These are phyloP conservation scores for Pneumocystis sp. DNA, from an alignment of 1,139 yeast species.

Conservation along the genomic window DNA sequence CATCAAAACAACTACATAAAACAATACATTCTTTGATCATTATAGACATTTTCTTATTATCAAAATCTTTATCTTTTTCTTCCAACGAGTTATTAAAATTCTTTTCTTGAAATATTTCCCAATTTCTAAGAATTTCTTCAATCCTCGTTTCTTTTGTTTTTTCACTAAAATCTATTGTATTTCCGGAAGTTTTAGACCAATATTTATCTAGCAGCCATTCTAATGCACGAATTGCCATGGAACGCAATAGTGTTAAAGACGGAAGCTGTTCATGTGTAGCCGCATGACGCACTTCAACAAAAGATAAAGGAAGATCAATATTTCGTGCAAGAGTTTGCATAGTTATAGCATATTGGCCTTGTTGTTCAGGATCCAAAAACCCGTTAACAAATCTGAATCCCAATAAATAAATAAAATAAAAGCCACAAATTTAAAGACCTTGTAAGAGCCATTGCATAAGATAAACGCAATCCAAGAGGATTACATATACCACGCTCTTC, in stretches of 20 bases:
- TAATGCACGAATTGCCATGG: constrained; percentile 45
- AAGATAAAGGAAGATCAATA: constrained; percentile 57
- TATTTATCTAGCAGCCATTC: constrained; percentile 62
- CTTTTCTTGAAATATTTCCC: neutral
- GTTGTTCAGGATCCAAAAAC: constrained; percentile 72
- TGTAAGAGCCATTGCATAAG: constrained; percentile 41
- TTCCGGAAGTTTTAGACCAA: constrained; percentile 35
- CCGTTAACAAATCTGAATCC: constrained; percentile 73
- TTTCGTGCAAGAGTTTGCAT: constrained; percentile 57
- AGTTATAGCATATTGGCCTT: constrained; percentile 63
- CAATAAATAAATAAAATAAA: neutral
- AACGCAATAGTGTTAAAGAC: constrained; percentile 47
- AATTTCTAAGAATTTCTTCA: neutral
- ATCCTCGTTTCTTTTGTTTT: neutral
- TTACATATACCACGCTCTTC: constrained; percentile 27
- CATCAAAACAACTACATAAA: neutral
- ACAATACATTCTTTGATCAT: neutral
- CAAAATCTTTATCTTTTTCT: neutral
- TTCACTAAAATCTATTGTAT: neutral
- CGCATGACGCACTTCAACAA: constrained; percentile 81
- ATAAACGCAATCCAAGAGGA: constrained; percentile 15
- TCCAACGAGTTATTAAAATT: neutral
- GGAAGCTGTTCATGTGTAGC: constrained; percentile 87
- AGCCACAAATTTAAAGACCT: constrained; percentile 40
- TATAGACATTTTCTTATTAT: neutral